Evolutionary conservation across 1,284 basidiomycete species (phyloP), one percentile per base, ranked within the genome.

Genomic region (Phaffia rhodozyma): DNA sequence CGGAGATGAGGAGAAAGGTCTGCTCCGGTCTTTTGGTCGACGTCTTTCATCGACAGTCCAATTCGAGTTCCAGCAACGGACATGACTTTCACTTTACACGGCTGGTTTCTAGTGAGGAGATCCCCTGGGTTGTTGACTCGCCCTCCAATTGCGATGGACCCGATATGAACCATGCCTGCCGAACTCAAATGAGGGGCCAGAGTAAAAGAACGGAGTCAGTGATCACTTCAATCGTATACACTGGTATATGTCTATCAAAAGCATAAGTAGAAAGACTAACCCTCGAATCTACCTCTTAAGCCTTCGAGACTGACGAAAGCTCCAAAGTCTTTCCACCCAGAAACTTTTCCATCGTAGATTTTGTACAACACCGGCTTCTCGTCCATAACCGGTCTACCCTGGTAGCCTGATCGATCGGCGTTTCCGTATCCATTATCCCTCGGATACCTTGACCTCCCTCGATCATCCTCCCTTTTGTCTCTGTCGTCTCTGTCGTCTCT

Each of bases 21-120:
- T 47, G 83, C 84, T 4, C 93, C 96, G 0, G 87, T 87, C 5
- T 74, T 75, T 75, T 98, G 96, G 74, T 98, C 93, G 43, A 93
- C 96, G 72, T 98, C 94, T 73, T 94, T 96, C 87, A 98, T 97
- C 27, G 93, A 97, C 21, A 98, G 80, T 16, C 87, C 83, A 58
- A 91, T 77, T 60, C 91, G 84, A 67, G 68, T 83, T 3, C 89
- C 91, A 0, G 89, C 88, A 25, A 93, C 81, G 57, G 89, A 91
- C 85, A 97, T 90, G 69, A 97, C 91, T 74, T 97, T 97, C 71
- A 96, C 88, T 73, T 93, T 94, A 69, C 97, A 91, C 23, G 78
- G 75, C 72, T 97, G 90, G 43, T 86, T 86, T 64, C 91, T 82
- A 67, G 83, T 85, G 59, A 97, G 80, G 25, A 96, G 79, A 73